These are phyloP conservation scores for Staphylotrichum tortipilum DNA, from an alignment of 495 filamentous ascomycete species.

Conservation along the genomic window DNA sequence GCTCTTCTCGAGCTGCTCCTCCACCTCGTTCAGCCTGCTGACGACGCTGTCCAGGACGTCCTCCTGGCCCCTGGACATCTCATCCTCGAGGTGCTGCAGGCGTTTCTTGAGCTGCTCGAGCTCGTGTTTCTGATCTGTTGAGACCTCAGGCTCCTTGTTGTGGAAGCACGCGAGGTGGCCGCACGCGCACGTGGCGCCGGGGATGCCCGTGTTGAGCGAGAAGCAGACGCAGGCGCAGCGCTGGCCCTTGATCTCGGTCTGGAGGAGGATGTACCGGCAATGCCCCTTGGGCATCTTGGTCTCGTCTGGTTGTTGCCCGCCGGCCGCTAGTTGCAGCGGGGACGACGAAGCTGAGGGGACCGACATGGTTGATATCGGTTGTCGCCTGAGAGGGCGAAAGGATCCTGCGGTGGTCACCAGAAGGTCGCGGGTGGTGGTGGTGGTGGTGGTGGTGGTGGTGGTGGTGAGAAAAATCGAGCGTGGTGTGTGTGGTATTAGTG, in stretches of 20 bases:
- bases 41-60: slow-evolving; percentile 35
- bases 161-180: slow-evolving; percentile 50
- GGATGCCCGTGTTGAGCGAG: slow-evolving; percentile 41
- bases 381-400: background rate
- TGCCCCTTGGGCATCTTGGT: slow-evolving; percentile 42
- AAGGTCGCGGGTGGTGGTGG: background rate
- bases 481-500: background rate
- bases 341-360: slow-evolving; percentile 21
- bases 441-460: background rate
- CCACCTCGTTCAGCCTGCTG: slow-evolving; percentile 38
- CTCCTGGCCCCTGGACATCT: slow-evolving; percentile 36
- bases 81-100: slow-evolving; percentile 39
- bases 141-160: slow-evolving; percentile 32
- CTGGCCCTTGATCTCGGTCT: slow-evolving; percentile 45
- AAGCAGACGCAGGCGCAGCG: slow-evolving; percentile 49
- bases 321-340: slow-evolving; percentile 22
- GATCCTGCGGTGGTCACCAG: background rate
- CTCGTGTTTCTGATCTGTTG: slow-evolving; percentile 34
- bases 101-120: slow-evolving; percentile 40
- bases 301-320: slow-evolving; percentile 28
- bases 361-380: slow-evolving; percentile 18
- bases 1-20: slow-evolving; percentile 44
- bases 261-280: slow-evolving; percentile 47
- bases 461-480: too few species aligned
- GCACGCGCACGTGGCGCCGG: slow-evolving; percentile 45